A percentile compares a stretch with the other conserved stretches of the same genome.
phyloP scores from a whole-genome alignment of 2,329 filamentous ascomycete genomes.

The Alternaria rosae region DNA sequence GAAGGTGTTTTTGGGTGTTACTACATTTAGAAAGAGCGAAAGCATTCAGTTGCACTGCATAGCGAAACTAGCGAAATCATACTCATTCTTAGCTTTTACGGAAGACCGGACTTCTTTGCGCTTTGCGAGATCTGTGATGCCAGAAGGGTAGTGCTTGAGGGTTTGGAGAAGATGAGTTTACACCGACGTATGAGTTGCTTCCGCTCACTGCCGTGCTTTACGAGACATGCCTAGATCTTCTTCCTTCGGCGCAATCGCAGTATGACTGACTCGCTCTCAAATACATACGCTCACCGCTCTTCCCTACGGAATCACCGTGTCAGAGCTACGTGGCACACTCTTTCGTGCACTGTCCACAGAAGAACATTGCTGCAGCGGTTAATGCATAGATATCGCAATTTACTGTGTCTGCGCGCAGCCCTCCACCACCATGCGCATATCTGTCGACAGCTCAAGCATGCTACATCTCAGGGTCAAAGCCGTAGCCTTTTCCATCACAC shows the following conservation, averaged over 20 bases:
- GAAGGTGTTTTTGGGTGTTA: not conserved
- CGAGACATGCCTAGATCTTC: not conserved
- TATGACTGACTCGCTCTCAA: not conserved
- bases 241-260: not conserved
- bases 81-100: not conserved
- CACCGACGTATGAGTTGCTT: too few relatives aligned
- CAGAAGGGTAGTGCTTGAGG: too few relatives aligned
- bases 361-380: not conserved
- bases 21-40: constrained; percentile 1
- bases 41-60: constrained; percentile 8
- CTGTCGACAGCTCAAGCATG: not conserved
- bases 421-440: fast-evolving
- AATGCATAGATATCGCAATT: too few relatives aligned
- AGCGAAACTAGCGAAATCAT: constrained; percentile 7
- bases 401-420: too few relatives aligned
- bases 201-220: not conserved
- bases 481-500: not conserved
- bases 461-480: not conserved
- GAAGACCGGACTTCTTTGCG: not conserved
- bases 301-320: fast-evolving
- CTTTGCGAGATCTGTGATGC: not conserved
- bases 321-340: not conserved
- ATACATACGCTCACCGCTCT: not conserved
- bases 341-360: not conserved
- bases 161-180: too few relatives aligned